These are phyloP conservation scores for Tuber indicum DNA, from an alignment of 495 filamentous ascomycete genomes.

Conservation along the genomic window DNA sequence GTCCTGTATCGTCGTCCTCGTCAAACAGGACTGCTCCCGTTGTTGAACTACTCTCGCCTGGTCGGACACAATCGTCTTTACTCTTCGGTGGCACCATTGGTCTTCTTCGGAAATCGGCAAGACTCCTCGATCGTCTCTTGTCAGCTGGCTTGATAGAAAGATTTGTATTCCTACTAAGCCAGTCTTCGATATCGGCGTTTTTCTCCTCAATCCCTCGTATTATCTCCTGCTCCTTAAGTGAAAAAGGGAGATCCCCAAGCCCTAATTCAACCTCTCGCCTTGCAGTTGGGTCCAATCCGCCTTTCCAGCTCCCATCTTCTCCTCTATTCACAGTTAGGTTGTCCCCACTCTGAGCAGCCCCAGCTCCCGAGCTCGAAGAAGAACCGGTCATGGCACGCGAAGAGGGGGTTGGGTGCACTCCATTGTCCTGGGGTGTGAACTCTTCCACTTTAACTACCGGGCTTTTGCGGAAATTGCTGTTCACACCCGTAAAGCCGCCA, in stretches of 20 bases:
- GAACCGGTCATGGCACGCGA: conserved; percentile 12
- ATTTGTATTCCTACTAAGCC: conserved; percentile 22
- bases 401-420: conserved; percentile 18
- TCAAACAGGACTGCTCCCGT: conserved; percentile 3
- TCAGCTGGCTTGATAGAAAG: conserved; percentile 24
- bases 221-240: conserved; percentile 34
- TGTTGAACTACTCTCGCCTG: conserved; percentile 5
- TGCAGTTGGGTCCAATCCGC: conserved; percentile 26
- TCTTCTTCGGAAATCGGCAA: conserved; percentile 25
- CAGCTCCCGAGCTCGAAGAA: conserved; percentile 18
- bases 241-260: conserved; percentile 23
- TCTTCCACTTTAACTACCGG: conserved; percentile 34
- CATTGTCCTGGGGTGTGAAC: conserved; percentile 26
- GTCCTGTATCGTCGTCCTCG: conserved; percentile 7
- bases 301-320: conserved; percentile 31
- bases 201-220: conserved; percentile 22
- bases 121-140: conserved; percentile 29
- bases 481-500: neutral
- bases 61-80: conserved; percentile 8
- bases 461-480: conserved; percentile 17
- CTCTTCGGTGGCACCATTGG: conserved; percentile 1
- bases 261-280: conserved; percentile 12
- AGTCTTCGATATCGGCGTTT: conserved; percentile 37
- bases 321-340: conserved; percentile 21
- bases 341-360: neutral